Base-by-base conservation (phyloP, 108 stramenopile genomes). In the Skeletonema menzelii region DNA sequence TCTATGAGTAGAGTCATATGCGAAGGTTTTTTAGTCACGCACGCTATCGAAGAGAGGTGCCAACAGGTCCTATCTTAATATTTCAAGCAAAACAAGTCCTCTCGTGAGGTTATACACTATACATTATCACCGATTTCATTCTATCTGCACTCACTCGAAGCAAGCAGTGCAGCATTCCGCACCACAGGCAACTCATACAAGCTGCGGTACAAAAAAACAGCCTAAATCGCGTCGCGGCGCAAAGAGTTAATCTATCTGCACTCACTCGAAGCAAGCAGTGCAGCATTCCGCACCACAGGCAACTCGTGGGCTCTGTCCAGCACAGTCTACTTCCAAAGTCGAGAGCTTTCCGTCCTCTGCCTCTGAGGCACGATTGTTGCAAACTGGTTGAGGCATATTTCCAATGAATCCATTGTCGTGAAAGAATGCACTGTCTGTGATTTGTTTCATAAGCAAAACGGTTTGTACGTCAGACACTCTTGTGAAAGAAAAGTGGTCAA, bases 111-210 rank as follows among this genome's bases (percentile, higher is more conserved):
- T 35, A 5, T 8, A 35, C 34, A 35, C 8, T 35, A n/a, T n/a
- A 35, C 15, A 17, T 17, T 17, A 17, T 46, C 17, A 10, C 44
- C 44, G 14, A 46, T 46, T 19, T 17, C 44, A 46, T 3, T 46
- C n/a, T 46, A n/a, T n/a, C n/a, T n/a, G n/a, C n/a, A 30, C 30
- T 30, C 30, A 30, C 44, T 46, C 15, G 14, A 22, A 84, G 40
- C 83, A 84, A 1, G 60, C 20, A 8, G 84, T 84, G 37, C 84
- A 84, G 24, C 84, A 84, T 14, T 38, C n/a, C 8, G 34, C 34
- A 35, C 8, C 34, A 35, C 34, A 35, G 8, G 47, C 84, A 84
- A 84, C 80, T 19, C 67, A n/a, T n/a, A n/a, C n/a, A n/a, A n/a
- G n/a, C n/a, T n/a, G n/a, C n/a, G n/a, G n/a, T n/a, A n/a, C n/a